phyloP scores from a whole-genome alignment of 176 grass and related monocot species.

The Carex cristatella region DNA sequence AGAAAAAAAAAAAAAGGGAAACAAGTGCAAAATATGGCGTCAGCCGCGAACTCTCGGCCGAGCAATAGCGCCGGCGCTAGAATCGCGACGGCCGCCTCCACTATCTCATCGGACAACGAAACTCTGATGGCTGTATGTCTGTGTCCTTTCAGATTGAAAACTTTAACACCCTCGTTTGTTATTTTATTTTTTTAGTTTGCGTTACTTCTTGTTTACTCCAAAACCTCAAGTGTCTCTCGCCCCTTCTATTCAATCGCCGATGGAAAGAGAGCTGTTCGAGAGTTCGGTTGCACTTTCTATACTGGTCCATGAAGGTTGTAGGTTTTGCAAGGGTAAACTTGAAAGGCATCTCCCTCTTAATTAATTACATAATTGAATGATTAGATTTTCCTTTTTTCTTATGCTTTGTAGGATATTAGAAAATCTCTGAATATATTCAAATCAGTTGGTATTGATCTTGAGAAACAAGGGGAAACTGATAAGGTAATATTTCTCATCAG shows the following conservation, averaged over 20 bases:
- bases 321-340: background rate
- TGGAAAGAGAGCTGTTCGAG: background rate
- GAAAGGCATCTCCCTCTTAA: background rate
- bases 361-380: background rate
- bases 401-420: constrained; percentile 60
- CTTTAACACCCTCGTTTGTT: background rate
- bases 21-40: background rate
- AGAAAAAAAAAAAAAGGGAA: background rate
- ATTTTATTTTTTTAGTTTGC: constrained; percentile 13
- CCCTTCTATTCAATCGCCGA: background rate
- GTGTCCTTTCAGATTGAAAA: background rate
- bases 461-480: constrained; percentile 47
- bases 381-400: background rate
- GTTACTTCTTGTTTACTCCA: constrained; percentile 27
- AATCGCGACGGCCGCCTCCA: constrained; percentile 34
- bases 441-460: constrained; percentile 53
- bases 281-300: background rate
- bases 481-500: constrained; percentile 24
- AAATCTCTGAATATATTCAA: constrained; percentile 54
- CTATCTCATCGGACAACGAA: constrained; percentile 42
- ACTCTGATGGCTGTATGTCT: constrained; percentile 41
- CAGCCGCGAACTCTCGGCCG: background rate
- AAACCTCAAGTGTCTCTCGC: constrained; percentile 26
- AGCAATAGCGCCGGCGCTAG: constrained; percentile 19
- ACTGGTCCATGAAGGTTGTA: background rate